Evolutionary conservation across 345 rosid genomes (phyloP).

Genomic region (Hibiscus trionum): DNA sequence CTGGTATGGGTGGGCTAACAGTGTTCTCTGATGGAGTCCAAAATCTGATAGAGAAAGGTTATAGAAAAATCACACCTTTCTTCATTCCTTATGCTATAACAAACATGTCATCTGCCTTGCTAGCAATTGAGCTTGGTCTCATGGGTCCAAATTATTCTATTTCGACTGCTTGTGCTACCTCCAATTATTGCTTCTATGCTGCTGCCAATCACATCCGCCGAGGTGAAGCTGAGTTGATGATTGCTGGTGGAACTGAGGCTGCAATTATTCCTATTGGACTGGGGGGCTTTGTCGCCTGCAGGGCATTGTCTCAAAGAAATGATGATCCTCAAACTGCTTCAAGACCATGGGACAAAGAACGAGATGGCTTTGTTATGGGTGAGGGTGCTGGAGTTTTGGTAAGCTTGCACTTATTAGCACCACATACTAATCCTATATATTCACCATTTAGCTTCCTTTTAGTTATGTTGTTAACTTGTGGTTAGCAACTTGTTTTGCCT

Average conservation of each 20-base stretch:
- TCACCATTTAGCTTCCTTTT: background rate
- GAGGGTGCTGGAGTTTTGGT: conserved; percentile 98
- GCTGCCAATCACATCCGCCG: conserved; percentile 99
- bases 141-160: conserved; percentile 99
- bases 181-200: conserved; percentile 94
- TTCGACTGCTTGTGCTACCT: conserved; percentile 97
- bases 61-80: conserved; percentile 85
- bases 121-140: conserved; percentile 89
- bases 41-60: conserved; percentile 80
- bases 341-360: conserved; percentile 93
- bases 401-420: conserved; percentile 20
- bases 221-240: conserved; percentile 98
- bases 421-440: background rate
- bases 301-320: conserved; percentile 96
- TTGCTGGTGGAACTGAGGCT: conserved; percentile 99
- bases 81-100: conserved; percentile 97
- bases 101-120: conserved; percentile 95
- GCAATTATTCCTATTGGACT: conserved; percentile 95
- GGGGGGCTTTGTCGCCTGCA: conserved; percentile 99
- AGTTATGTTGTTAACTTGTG: background rate
- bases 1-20: conserved; percentile 97
- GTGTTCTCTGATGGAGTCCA: conserved; percentile 88
- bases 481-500: background rate
- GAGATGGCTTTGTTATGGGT: conserved; percentile 99
- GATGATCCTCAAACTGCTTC: conserved; percentile 98